Evolutionary conservation across 139 green algal species (phyloP), one percentile per base, ranked within the genome.

Genomic region (Chlamydomonas urium): DNA sequence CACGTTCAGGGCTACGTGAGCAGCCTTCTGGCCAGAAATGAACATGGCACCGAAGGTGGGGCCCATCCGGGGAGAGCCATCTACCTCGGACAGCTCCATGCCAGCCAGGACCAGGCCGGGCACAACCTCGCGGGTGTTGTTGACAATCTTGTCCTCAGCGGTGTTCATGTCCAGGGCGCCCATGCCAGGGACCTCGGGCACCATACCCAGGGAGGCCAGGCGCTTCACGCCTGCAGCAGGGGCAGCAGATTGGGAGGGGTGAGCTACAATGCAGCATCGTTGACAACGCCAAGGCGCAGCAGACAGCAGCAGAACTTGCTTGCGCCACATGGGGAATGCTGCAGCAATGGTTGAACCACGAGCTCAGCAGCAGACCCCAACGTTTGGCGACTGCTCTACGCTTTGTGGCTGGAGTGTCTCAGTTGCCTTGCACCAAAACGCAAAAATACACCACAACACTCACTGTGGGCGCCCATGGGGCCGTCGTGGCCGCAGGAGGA

Each of bases 11-110:
- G 63, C 63, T 5, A 71, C 28, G 63, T 71, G 63, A 21, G 63
- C 63, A 14, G 63, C 63, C 85, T 97, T 97, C 72, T 90, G 85
- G 47, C 93, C 93, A 45, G 84, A 93, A 29, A 96, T 89, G 75
- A 96, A 95, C 93, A 97, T 97, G 45, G 93, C 93, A 33, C 66
- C 93, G 77, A 98, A 97, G 35, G 94, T 98, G 56, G 94, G 94
- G 66, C 94, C 94, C 94, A 97, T 97, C 76, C 92, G 88, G 28
- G 91, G 90, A 26, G 77, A 87, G 68, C 90, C 89, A 70, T 93
- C 87, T 38, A 79, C 32, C 79, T 89, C 83, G 6, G 81, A 75
- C 71, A 96, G 87, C 89, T 98, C 94, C 94, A 98, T 98, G 69
- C 94, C 94, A 70, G 84, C 87, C 65, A 98, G 78, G 47, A 98